phyloP scores from a whole-genome alignment of 2,329 filamentous ascomycete genomes.

The Penicillium sp. region DNA sequence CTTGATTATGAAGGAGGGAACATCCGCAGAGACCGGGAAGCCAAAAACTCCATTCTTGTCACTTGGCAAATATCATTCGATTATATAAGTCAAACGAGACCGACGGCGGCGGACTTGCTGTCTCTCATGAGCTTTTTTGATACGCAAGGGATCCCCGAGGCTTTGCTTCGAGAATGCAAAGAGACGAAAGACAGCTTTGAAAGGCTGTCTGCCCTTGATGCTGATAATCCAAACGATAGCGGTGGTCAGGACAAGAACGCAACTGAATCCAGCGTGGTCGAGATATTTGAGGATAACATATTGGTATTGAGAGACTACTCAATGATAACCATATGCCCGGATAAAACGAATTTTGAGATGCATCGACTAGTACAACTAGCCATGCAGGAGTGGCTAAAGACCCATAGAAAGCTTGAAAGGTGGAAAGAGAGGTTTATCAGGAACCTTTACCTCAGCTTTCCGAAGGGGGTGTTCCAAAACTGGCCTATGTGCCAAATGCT shows the following conservation, averaged over 20 bases:
- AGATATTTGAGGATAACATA: no score
- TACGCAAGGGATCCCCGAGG: slow-evolving; percentile 27
- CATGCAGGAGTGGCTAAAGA: no score
- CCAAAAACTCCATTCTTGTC: slow-evolving; percentile 25
- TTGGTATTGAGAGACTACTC: no score
- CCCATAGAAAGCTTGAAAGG: slow-evolving; percentile 17
- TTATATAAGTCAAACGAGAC: slow-evolving; percentile 21
- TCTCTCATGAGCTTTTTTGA: slow-evolving; percentile 33
- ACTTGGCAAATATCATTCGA: slow-evolving; percentile 38
- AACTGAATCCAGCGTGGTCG: slow-evolving; percentile 6
- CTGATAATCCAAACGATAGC: neutral
- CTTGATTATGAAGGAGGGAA: slow-evolving; percentile 28
- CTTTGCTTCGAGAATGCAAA: slow-evolving; percentile 11
- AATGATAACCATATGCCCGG: no score
- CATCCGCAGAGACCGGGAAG: slow-evolving; percentile 23
- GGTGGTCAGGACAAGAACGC: slow-evolving; percentile 24
- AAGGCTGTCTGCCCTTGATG: no score
- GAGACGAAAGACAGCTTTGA: neutral
- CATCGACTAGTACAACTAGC: no score
- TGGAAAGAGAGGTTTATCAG: slow-evolving; percentile 28
- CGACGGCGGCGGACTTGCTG: slow-evolving; percentile 25
- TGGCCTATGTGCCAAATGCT: slow-evolving; percentile 26
- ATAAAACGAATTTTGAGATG: no score
- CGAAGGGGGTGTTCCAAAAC: slow-evolving; percentile 23
- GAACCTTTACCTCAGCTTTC: slow-evolving; percentile 22